Evolutionary conservation across 2,329 filamentous ascomycete species (phyloP), one percentile per base, ranked within the genome.

Genomic region (Paecilomyces formosus): DNA sequence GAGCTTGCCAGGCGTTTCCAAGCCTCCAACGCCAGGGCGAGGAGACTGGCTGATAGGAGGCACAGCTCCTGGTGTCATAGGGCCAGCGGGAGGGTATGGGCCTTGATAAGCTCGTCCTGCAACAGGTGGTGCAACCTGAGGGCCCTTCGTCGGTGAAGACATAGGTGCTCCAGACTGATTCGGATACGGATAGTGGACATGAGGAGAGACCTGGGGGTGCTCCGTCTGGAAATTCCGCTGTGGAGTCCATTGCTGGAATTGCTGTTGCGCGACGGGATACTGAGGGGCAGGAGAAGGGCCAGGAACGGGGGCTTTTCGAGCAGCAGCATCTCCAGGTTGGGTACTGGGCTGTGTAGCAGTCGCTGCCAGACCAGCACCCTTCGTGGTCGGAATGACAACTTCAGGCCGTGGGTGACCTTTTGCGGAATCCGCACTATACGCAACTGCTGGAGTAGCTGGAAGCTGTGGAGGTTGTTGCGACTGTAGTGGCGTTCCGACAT

Each of bases 191-290:
- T 53, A 31, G 22, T 58, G 57, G n/a, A 57, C 54, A 56, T 65
- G 60, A 18, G 70, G 64, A 51, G 66, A 63, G 22, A 63, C 54
- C 24, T 65, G 62, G 13, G 67, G 61, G 39, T 69, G 68, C 53
- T 69, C 66, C 11, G 69, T 70, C 53, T 72, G 70, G 33, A 69
- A 68, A 33, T 66, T 61, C 56, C 64, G 63, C 55, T 73, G 69
- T 7, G 72, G 63, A 30, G 72, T 64, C 73, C 72, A 74, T 61
- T 75, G 72, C 57, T 73, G 72, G 59, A 73, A 72, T 55, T 65
- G 72, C 45, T 69, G 68, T 51, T 73, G 70, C 2, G 64, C 64
- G 8, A 60, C 65, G 53, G 63, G 66, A 55, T 65, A 50, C 49
- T 64, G 65, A 57, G 64, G 60, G 5, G 59, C 58, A 2, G 62